phyloP scores from a whole-genome alignment of 805 yeast genomes.

The Wickerhamiella domercqiae region DNA sequence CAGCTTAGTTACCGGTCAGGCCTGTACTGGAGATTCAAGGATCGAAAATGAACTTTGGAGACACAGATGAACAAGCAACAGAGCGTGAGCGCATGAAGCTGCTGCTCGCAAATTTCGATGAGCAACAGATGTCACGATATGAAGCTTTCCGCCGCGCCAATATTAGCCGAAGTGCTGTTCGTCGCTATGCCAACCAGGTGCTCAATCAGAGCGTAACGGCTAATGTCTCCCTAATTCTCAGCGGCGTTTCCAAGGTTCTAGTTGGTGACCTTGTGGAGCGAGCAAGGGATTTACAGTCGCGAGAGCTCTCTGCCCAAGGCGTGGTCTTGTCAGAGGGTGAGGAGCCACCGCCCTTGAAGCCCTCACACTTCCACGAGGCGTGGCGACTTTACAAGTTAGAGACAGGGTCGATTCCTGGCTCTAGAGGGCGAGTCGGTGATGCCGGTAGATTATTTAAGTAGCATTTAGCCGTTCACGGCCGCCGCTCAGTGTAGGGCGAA shows the following conservation, averaged over 20 bases:
- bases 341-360: conserved; percentile 42
- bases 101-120: conserved; percentile 55
- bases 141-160: conserved; percentile 76
- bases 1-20: too few species aligned
- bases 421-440: conserved; percentile 60
- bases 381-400: conserved; percentile 65
- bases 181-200: conserved; percentile 62
- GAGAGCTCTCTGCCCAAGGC: conserved; percentile 15
- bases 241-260: conserved; percentile 77
- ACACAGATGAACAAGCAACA: conserved; percentile 12
- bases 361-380: conserved; percentile 79
- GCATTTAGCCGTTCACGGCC: too few species aligned
- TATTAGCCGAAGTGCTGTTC: conserved; percentile 56
- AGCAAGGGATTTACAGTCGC: conserved; percentile 56
- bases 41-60: too few species aligned
- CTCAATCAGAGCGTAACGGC: conserved; percentile 68
- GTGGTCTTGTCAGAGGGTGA: conserved; percentile 25
- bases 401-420: conserved; percentile 42
- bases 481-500: too few species aligned
- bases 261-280: conserved; percentile 80
- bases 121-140: conserved; percentile 74
- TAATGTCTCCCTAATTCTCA: conserved; percentile 63
- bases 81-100: conserved; percentile 29
- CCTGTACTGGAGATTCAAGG: too few species aligned
- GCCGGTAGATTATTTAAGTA: conserved; percentile 28